These are phyloP conservation scores for Cadophora luteo-olivacea DNA, from an alignment of 2,329 filamentous ascomycete genomes.

Conservation along the genomic window DNA sequence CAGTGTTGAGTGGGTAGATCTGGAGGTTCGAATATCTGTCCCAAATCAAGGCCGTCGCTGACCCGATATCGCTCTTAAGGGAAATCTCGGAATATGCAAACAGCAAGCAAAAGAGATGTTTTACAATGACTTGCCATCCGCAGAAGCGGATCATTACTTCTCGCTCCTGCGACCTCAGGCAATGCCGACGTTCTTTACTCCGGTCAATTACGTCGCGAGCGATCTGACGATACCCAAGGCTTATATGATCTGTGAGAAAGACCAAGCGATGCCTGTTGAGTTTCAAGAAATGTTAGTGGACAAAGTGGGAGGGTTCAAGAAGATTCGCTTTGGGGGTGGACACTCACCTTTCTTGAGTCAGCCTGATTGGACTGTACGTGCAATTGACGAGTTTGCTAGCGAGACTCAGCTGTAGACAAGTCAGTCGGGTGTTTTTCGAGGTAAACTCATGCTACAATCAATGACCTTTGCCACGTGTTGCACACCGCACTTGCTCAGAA, in stretches of 20 bases:
- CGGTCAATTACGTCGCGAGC: slow-evolving; percentile 17
- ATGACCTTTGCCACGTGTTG: no score
- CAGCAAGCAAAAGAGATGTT: neutral
- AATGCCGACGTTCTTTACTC: neutral
- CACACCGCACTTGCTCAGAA: no score
- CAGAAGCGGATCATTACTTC: slow-evolving; percentile 10
- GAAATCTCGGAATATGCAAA: neutral
- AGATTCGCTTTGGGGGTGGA: slow-evolving; percentile 6
- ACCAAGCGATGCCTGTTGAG: slow-evolving; percentile 14
- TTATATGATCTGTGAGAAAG: slow-evolving; percentile 18
- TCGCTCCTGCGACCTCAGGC: neutral
- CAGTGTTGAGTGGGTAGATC: neutral
- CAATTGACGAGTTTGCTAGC: slow-evolving; percentile 19
- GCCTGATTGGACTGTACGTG: slow-evolving; percentile 20
- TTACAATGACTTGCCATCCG: slow-evolving; percentile 13
- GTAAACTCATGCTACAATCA: no score
- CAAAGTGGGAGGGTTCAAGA: slow-evolving; percentile 17
- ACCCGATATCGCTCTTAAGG: neutral
- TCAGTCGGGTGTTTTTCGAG: no score
- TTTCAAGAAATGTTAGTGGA: slow-evolving; percentile 21
- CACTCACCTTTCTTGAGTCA: slow-evolving; percentile 28
- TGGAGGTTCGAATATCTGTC: neutral
- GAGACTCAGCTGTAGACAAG: neutral
- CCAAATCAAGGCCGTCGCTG: neutral
- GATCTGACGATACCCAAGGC: slow-evolving; percentile 19